Evolutionary conservation across 169 alveolate species (phyloP).

Genomic region (Plasmodium adleri): DNA sequence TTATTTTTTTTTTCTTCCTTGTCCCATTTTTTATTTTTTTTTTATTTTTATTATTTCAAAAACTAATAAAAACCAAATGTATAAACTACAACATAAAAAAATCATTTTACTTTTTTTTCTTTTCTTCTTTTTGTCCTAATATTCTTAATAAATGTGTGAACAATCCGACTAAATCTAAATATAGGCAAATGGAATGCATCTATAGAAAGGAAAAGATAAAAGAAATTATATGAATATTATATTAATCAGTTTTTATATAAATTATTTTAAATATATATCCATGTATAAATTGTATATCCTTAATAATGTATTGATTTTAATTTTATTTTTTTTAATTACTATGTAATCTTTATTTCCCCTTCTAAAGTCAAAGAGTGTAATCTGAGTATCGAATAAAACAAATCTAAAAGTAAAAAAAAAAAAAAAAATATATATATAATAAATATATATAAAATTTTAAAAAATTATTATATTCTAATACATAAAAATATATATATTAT

Average conservation of each 20-base stretch:
- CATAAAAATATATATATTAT: too few species aligned
- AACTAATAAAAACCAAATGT: not conserved
- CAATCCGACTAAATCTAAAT: constrained; percentile 55
- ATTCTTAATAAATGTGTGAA: constrained; percentile 72
- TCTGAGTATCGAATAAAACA: constrained; percentile 73
- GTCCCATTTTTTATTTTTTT: not conserved
- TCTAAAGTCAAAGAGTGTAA: constrained; percentile 67
- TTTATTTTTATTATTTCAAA: not conserved
- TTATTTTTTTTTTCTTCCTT: not conserved
- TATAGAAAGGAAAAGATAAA: constrained; percentile 10
- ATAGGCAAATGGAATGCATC: constrained; percentile 72
- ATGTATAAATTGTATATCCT: constrained; percentile 1
- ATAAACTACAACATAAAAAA: not conserved
- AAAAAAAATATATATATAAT: constrained; percentile 3
- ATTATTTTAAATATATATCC: not conserved
- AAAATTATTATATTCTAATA: not conserved
- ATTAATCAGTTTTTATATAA: too few species aligned
- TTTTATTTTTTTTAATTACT: constrained; percentile 30
- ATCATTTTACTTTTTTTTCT: constrained; percentile 32
- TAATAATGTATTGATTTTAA: not conserved
- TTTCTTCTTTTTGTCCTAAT: constrained; percentile 62
- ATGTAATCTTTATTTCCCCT: constrained; percentile 75
- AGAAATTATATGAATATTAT: not conserved
- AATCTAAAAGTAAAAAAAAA: constrained; percentile 23
- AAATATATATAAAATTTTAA: not conserved